Percentiles rank a stretch among this genome's conserved stretches.
These are phyloP conservation scores for Umbellularia californica DNA, from an alignment of 164 flowering plant genomes.

Conservation along the genomic window DNA sequence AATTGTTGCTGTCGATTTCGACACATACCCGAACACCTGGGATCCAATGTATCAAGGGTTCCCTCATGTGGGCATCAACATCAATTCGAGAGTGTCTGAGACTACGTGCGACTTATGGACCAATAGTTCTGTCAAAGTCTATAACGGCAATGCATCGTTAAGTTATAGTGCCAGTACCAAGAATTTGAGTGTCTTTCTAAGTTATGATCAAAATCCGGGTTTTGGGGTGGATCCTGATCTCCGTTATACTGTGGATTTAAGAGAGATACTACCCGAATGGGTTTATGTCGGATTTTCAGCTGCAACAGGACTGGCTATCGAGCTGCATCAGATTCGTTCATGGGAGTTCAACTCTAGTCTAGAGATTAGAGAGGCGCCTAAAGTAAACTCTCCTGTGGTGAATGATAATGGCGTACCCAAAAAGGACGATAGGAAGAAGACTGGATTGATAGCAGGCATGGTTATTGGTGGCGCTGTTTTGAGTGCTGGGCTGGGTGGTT, in stretches of 20 bases:
- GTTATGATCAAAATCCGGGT: not conserved
- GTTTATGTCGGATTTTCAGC: slow-evolving; percentile 27
- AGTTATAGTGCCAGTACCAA: slow-evolving; percentile 27
- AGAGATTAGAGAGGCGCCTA: not conserved
- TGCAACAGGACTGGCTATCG: slow-evolving; percentile 17
- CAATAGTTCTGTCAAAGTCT: too few relatives aligned
- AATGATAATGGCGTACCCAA: too few relatives aligned
- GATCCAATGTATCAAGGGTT: too few relatives aligned
- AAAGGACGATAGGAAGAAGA: not conserved
- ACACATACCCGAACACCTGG: too few relatives aligned
- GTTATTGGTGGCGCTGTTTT: not conserved
- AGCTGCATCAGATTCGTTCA: slow-evolving; percentile 16
- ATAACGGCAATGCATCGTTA: slow-evolving; percentile 20
- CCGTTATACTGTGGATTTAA: slow-evolving; percentile 17
- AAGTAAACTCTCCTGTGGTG: too few relatives aligned
- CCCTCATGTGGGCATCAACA: too few relatives aligned
- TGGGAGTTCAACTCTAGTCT: slow-evolving; percentile 20
- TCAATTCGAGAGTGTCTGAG: too few relatives aligned
- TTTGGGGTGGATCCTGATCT: not conserved
- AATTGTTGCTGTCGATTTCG: too few relatives aligned
- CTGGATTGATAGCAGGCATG: slow-evolving; percentile 1
- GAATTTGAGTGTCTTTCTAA: slow-evolving; percentile 16
- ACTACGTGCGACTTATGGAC: rapidly evolving
- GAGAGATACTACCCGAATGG: slow-evolving; percentile 19
- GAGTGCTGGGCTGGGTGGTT: slow-evolving; percentile 1